Conservation (phyloP, 1,139 yeast genomes). For the Zygosaccharomyces pseudobailii region DNA sequence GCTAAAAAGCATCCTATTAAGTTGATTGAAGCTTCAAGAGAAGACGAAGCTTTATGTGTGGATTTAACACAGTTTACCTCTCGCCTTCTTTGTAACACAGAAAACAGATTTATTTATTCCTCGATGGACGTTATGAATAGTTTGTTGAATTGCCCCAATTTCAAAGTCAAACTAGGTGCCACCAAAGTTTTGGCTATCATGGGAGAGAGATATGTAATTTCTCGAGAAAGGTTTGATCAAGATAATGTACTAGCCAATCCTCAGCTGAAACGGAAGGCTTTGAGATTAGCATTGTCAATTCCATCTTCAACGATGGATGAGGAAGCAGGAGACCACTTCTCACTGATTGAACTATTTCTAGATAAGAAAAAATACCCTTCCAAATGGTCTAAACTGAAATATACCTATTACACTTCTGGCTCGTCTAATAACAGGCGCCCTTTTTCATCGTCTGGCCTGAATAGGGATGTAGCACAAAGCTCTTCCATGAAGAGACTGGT, state of each 20-base stretch:
- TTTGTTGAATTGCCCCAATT: slow-evolving; percentile 56
- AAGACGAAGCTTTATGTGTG: slow-evolving; percentile 46
- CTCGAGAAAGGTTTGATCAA: slow-evolving; percentile 41
- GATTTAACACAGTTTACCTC: slow-evolving; percentile 60
- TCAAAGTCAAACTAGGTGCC: slow-evolving; percentile 57
- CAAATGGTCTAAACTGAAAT: slow-evolving; percentile 54
- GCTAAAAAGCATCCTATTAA: slow-evolving; percentile 40
- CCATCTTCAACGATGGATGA: slow-evolving; percentile 45
- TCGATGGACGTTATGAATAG: slow-evolving; percentile 60
- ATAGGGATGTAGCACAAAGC: slow-evolving; percentile 6
- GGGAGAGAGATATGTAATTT: slow-evolving; percentile 52
- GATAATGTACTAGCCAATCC: slow-evolving; percentile 40
- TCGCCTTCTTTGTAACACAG: slow-evolving; percentile 62
- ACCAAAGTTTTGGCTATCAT: slow-evolving; percentile 58
- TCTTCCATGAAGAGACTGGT: slow-evolving; percentile 35
- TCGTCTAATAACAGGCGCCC: slow-evolving; percentile 4
- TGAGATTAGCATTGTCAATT: slow-evolving; percentile 49
- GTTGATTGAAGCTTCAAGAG: slow-evolving; percentile 42
- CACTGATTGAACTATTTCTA: slow-evolving; percentile 50
- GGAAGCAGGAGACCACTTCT: slow-evolving; percentile 44
- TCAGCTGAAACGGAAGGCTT: slow-evolving; percentile 39
- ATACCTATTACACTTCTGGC: slow-evolving; percentile 46
- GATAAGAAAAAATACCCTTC: slow-evolving; percentile 47
- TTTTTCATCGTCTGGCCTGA: not conserved
- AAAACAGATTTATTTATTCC: slow-evolving; percentile 62